Evolutionary conservation across 108 stramenopile genomes (phyloP).

Genomic region (Mayamaea pseudoterrestris): DNA sequence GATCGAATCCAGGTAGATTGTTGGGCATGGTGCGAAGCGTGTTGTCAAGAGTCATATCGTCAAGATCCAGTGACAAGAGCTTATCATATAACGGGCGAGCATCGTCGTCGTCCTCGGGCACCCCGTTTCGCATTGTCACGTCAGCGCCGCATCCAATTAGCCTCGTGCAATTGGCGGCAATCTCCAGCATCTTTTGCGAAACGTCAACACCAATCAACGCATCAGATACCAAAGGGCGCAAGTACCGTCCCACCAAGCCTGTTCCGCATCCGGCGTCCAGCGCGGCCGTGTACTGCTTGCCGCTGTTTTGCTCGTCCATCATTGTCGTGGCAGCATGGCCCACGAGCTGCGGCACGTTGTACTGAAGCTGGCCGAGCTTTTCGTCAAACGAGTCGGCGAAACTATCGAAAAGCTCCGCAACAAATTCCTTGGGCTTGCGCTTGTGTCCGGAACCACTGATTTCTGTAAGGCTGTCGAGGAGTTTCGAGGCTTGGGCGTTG

Average conservation of each 20-base stretch:
- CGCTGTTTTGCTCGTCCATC: conserved; percentile 6
- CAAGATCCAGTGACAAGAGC: conserved; percentile 40
- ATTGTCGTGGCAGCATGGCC: conserved; percentile 28
- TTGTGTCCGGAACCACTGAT: conserved; percentile 17
- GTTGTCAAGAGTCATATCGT: conserved; percentile 37
- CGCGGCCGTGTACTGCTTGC: conserved; percentile 20
- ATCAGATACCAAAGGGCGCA: conserved; percentile 32
- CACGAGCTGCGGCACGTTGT: conserved; percentile 45
- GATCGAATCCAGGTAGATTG: conserved; percentile 28
- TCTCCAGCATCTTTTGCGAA: conserved; percentile 52
- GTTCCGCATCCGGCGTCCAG: conserved; percentile 76
- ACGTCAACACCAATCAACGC: conserved; percentile 56
- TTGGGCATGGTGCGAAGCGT: conserved; percentile 1
- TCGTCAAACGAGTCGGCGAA: conserved; percentile 71
- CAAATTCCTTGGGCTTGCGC: conserved; percentile 59
- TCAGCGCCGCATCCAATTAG: conserved; percentile 28
- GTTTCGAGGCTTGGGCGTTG: conserved; percentile 25
- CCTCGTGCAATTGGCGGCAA: conserved; percentile 39
- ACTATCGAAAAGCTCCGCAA: conserved; percentile 61
- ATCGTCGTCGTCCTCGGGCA: conserved; percentile 5
- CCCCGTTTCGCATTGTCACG: too few relatives aligned
- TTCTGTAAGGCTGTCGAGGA: conserved; percentile 28
- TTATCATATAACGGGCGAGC: conserved; percentile 40
- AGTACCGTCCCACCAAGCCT: conserved; percentile 51
- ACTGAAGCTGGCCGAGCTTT: conserved; percentile 35